Percentiles rank a stretch among this genome's conserved stretches.
Evolutionary conservation across 2,329 filamentous ascomycete species (phyloP).

Genomic region (Pseudomassariella vexata): DNA sequence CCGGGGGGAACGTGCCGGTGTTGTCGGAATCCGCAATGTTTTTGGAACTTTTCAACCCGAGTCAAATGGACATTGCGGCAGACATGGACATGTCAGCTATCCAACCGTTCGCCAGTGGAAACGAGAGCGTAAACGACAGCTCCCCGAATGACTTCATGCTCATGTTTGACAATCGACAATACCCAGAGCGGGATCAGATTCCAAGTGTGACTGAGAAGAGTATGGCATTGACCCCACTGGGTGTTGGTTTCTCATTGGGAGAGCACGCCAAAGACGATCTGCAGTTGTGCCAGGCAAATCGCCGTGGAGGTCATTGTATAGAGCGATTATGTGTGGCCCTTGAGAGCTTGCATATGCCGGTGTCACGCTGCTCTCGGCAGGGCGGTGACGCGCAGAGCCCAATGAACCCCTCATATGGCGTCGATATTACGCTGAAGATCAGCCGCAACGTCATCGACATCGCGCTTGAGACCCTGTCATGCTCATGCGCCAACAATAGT

Average conservation of each 20-base stretch:
- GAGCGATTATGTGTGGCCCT: not conserved
- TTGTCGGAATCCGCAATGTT: not conserved
- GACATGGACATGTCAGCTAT: not conserved
- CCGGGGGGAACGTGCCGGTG: not conserved
- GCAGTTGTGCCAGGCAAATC: not conserved
- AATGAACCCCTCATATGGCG: too few species aligned
- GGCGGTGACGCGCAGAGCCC: not conserved
- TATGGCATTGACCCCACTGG: too few species aligned
- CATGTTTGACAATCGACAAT: not conserved
- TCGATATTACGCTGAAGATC: not conserved
- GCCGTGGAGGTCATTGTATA: not conserved
- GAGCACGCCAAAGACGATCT: not conserved
- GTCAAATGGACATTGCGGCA: not conserved
- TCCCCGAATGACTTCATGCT: too few species aligned
- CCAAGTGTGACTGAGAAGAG: too few species aligned
- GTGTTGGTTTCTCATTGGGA: too few species aligned
- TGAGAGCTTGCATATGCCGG: slow-evolving; percentile 1
- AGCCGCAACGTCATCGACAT: not conserved
- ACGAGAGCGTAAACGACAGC: too few species aligned
- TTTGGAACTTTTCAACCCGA: not conserved
- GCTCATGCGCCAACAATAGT: not conserved
- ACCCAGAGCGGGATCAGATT: not conserved
- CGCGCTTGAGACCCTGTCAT: not conserved
- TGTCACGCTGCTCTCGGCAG: not conserved
- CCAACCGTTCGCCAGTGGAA: not conserved